These are phyloP conservation scores for Aleurites moluccanus DNA, from an alignment of 441 rosid species.

Conservation along the genomic window DNA sequence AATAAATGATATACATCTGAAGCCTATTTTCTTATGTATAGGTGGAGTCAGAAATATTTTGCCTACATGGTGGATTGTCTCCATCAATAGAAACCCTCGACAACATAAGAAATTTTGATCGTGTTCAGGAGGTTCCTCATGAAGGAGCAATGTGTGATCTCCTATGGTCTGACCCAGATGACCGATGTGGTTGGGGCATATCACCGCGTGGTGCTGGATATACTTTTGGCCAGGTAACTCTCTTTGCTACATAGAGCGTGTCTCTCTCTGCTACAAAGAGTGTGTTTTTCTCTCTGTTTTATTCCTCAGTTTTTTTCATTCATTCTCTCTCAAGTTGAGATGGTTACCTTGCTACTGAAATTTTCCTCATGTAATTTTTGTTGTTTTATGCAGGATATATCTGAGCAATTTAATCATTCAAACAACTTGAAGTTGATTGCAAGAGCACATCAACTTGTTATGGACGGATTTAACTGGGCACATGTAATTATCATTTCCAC, in stretches of 20 bases:
- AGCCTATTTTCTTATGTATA: conserved; percentile 29
- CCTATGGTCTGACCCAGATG: conserved; percentile 97
- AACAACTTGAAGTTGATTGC: conserved; percentile 87
- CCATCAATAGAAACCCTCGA: conserved; percentile 95
- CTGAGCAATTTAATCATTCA: conserved; percentile 90
- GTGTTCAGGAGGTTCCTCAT: conserved; percentile 98
- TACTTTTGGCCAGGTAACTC: conserved; percentile 86
- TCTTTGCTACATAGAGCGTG: not conserved
- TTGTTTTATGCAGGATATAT: conserved; percentile 62
- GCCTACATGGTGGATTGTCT: conserved; percentile 93
- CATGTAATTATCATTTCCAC: conserved; percentile 49
- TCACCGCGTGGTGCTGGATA: conserved; percentile 98
- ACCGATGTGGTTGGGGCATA: conserved; percentile 97
- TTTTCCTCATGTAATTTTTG: not conserved
- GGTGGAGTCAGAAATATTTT: conserved; percentile 97
- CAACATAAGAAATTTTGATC: conserved; percentile 86
- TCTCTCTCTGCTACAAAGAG: not conserved
- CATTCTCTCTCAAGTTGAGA: not conserved
- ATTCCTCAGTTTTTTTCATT: not conserved
- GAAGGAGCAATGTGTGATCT: conserved; percentile 99
- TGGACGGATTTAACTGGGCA: conserved; percentile 98
- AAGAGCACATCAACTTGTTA: conserved; percentile 93
- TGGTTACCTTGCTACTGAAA: not conserved
- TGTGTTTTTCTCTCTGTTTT: not conserved
- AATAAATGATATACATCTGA: not conserved